Conservation (phyloP, 192 early-diverging fungal genomes). For the Podila clonocystis region DNA sequence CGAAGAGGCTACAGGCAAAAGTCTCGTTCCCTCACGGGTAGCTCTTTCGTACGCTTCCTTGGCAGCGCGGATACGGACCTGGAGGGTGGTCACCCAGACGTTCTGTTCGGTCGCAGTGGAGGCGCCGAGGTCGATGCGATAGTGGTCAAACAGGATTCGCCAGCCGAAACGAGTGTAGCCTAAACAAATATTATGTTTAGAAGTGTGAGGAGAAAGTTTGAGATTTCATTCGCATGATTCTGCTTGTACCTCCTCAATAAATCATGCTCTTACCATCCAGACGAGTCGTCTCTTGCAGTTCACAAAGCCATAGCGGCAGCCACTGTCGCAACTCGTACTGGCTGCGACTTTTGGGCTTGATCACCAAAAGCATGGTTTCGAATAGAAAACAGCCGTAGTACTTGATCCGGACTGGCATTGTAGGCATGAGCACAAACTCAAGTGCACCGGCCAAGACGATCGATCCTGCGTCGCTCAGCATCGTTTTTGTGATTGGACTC, state of each 20-base stretch:
- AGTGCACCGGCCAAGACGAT: conserved; percentile 56
- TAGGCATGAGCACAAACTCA: conserved; percentile 53
- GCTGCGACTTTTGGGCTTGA: conserved; percentile 59
- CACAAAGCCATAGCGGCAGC: conserved; percentile 72
- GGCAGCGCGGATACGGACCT: conserved; percentile 54
- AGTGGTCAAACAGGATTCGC: conserved; percentile 52
- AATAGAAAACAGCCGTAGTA: conserved; percentile 75
- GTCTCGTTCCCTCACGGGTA: neutral
- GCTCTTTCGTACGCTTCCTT: conserved; percentile 28
- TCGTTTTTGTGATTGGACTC: conserved; percentile 39
- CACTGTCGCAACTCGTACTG: conserved; percentile 69
- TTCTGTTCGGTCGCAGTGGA: conserved; percentile 62
- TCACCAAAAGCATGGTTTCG: conserved; percentile 65
- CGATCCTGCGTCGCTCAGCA: conserved; percentile 43
- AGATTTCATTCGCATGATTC: neutral
- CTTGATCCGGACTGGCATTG: conserved; percentile 48
- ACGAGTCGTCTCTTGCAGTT: conserved; percentile 58
- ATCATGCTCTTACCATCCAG: conserved; percentile 28
- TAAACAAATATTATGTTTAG: neutral
- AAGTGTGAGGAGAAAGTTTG: neutral
- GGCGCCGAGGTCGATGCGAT: conserved; percentile 64
- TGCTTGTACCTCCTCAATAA: neutral
- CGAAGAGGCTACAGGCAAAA: conserved; percentile 20
- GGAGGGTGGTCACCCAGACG: conserved; percentile 61
- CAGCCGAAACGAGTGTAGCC: conserved; percentile 38